phyloP scores from a whole-genome alignment of 2,329 filamentous ascomycete species.

The Thermomyces lanuginosus region DNA sequence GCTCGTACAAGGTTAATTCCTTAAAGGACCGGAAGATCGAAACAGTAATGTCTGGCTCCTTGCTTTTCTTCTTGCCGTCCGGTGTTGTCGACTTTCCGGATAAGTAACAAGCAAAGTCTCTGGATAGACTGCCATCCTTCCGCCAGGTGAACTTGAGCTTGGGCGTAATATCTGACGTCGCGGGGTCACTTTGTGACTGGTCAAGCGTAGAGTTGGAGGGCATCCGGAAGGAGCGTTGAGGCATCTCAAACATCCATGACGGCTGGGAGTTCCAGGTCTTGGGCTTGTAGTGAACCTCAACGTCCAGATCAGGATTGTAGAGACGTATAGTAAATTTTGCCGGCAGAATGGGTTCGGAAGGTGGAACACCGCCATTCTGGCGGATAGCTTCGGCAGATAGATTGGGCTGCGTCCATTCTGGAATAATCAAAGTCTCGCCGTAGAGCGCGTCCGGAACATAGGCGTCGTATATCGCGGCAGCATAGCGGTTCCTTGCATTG shows the following conservation, averaged over 20 bases:
- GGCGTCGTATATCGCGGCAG: slow-evolving; percentile 68
- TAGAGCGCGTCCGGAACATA: slow-evolving; percentile 67
- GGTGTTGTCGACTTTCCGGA: slow-evolving; percentile 55
- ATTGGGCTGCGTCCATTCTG: slow-evolving; percentile 70
- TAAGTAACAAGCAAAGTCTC: slow-evolving; percentile 77
- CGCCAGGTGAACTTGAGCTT: slow-evolving; percentile 79
- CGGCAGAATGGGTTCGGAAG: slow-evolving; percentile 57
- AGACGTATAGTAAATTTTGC: slow-evolving; percentile 69
- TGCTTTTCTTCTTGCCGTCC: slow-evolving; percentile 52
- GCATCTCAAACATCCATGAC: slow-evolving; percentile 85
- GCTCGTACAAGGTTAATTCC: slow-evolving; percentile 80
- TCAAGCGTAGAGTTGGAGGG: slow-evolving; percentile 70
- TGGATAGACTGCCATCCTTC: slow-evolving; percentile 68
- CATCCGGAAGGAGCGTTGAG: slow-evolving; percentile 63
- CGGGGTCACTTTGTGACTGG: slow-evolving; percentile 48
- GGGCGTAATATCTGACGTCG: slow-evolving; percentile 41
- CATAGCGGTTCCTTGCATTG: slow-evolving; percentile 66
- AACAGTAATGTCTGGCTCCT: slow-evolving; percentile 91
- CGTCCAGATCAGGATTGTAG: slow-evolving; percentile 81
- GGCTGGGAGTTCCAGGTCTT: slow-evolving; percentile 67
- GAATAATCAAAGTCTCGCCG: slow-evolving; percentile 68
- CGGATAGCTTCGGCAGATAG: slow-evolving; percentile 69
- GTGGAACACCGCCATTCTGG: slow-evolving; percentile 47
- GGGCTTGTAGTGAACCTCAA: slow-evolving; percentile 50
- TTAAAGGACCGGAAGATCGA: slow-evolving; percentile 63